A percentile compares a stretch with the other conserved stretches of the same genome.
phyloP scores from a whole-genome alignment of 768 basidiomycete species.

The Pilatotrama ljubarskyi region DNA sequence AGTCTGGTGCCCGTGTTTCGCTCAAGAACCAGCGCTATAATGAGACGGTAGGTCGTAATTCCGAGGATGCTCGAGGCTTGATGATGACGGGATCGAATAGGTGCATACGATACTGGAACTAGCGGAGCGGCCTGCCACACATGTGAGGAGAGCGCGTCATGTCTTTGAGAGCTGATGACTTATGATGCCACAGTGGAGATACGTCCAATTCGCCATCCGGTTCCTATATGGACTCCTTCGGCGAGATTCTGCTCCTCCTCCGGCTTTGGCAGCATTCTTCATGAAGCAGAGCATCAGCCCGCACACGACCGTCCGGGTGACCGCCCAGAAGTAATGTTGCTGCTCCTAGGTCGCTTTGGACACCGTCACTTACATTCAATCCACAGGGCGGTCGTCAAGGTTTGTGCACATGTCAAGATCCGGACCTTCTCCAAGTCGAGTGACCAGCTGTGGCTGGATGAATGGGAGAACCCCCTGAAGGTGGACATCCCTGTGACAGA shows the following conservation, averaged over 20 bases:
- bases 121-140: slow-evolving; percentile 62
- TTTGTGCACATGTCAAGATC: slow-evolving; percentile 71
- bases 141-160: slow-evolving; percentile 50
- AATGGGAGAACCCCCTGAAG: slow-evolving; percentile 66
- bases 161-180: background rate
- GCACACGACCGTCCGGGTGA: slow-evolving; percentile 65
- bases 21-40: slow-evolving; percentile 48
- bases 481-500: slow-evolving; percentile 47
- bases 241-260: slow-evolving; percentile 55
- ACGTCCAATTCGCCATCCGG: slow-evolving; percentile 67
- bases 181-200: slow-evolving; percentile 66
- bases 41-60: slow-evolving; percentile 43
- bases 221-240: slow-evolving; percentile 64
- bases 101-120: slow-evolving; percentile 59
- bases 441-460: slow-evolving; percentile 72
- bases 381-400: slow-evolving; percentile 64
- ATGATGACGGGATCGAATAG: slow-evolving; percentile 36
- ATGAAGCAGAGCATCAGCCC: slow-evolving; percentile 66
- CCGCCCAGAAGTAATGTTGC: slow-evolving; percentile 57
- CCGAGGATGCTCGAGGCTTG: background rate
- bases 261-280: slow-evolving; percentile 62
- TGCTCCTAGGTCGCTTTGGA: background rate
- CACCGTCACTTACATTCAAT: background rate
- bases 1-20: slow-evolving; percentile 42
- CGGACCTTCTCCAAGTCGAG: slow-evolving; percentile 65